Base-by-base conservation (phyloP, 2,329 filamentous ascomycete genomes). In the Gnomoniopsis smithogilvyi region DNA sequence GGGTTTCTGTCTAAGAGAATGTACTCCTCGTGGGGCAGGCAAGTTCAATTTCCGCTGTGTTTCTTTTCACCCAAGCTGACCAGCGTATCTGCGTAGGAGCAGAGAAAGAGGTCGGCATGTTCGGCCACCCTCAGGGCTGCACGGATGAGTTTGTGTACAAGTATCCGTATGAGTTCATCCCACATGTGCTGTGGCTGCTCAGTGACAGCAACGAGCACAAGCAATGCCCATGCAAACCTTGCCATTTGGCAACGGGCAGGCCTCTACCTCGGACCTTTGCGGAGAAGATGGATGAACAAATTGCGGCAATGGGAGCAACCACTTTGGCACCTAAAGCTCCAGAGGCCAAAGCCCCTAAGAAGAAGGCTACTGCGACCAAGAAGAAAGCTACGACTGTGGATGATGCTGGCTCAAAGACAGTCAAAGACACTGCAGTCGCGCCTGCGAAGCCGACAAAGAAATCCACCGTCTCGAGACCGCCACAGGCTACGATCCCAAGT, bases 171-270 rank as follows among this genome's bases (percentile, higher is more conserved):
- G 80, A 83, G 62, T 81, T 83, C 60, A 78, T 76, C 4, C 70
- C 80, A 10, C 80, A 83, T 62, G 63, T 81, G 24, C 71, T 83
- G 51, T 83, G 80, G 80, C 74, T 83, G 2, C 69, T 79, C 8
- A 80, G 79, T 33, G 66, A 69, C 17, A 81, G 80, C 15, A 72
- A 69, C 60, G 76, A 80, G 64, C 77, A 79, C 50, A 72, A 66
- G 48, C 77, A 82, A 62, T 83, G 80, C 66, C 80, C 77, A 54
- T 83, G 80, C 62, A 73, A 78, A 41, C 60, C 60, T 30, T 62
- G 60, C 21, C 57, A 62, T 49, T 26, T 48, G 17, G 60, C 60
- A 36, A 62, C 60, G 14, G 57, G 53, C 22, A 54, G 60, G 38
- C 55, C 53, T 17, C 24, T 58, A 19, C 60, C 60, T 6, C 50